phyloP scores from a whole-genome alignment of 1,284 basidiomycete species.

The Golubevia pallescens region DNA sequence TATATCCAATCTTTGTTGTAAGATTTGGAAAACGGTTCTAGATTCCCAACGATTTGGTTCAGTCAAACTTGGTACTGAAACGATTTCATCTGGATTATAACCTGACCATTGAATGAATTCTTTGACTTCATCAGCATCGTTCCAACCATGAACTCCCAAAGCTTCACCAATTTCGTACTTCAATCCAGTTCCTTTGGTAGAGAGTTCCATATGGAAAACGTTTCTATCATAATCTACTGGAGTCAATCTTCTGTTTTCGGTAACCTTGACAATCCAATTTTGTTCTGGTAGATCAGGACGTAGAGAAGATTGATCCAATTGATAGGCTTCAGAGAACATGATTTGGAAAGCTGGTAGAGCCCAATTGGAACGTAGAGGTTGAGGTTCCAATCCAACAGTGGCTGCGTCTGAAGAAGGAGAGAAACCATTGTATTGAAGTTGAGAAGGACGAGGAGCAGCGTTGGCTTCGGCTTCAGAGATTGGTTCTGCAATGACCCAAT shows the following conservation, averaged over 20 bases:
- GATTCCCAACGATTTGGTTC: constrained; percentile 69
- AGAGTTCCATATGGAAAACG: constrained; percentile 97
- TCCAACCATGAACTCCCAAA: constrained; percentile 96
- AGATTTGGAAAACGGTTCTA: constrained; percentile 89
- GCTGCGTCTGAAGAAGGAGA: constrained; percentile 31
- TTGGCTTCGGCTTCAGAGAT: constrained; percentile 39
- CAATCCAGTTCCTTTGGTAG: constrained; percentile 87
- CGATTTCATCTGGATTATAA: constrained; percentile 78
- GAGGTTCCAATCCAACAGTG: constrained; percentile 27
- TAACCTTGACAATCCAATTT: constrained; percentile 90
- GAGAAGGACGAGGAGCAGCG: constrained; percentile 37
- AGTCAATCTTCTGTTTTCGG: constrained; percentile 91
- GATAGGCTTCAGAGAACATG: constrained; percentile 63
- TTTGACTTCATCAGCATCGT: constrained; percentile 84
- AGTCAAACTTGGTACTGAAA: constrained; percentile 76
- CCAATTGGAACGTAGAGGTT: constrained; percentile 22
- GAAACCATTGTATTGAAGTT: constrained; percentile 54
- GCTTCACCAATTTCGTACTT: constrained; percentile 97
- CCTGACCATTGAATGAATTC: constrained; percentile 93
- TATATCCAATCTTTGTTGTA: constrained; percentile 95
- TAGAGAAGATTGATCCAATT: constrained; percentile 27
- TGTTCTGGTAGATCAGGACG: constrained; percentile 87
- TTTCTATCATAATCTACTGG: constrained; percentile 95
- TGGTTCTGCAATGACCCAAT: constrained; percentile 41
- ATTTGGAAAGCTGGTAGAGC: constrained; percentile 23